Conservation (phyloP, 2,329 filamentous ascomycete species). For the Diplodia seriata region DNA sequence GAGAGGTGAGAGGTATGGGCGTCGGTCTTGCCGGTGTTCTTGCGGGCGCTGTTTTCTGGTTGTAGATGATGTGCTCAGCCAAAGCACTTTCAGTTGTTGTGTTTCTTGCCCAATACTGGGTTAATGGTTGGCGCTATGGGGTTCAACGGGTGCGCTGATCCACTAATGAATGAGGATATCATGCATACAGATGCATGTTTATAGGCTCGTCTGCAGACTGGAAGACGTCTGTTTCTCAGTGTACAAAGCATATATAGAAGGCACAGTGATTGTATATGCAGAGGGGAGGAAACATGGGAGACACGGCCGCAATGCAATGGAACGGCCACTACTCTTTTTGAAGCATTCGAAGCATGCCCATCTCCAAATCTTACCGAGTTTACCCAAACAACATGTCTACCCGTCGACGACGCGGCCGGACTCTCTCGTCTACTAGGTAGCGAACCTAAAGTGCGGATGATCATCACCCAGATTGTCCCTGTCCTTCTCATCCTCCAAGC, state of each 20-base stretch:
- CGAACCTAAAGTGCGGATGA: constrained; percentile 59
- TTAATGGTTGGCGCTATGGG: constrained; percentile 15
- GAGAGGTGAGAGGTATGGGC: constrained; percentile 39
- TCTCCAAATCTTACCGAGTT: background rate
- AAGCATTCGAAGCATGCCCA: background rate
- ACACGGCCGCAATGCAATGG: background rate
- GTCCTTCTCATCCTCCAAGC: constrained; percentile 50
- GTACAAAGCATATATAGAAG: constrained; percentile 11
- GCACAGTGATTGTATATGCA: background rate
- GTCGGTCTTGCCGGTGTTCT: constrained; percentile 37
- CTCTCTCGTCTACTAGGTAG: constrained; percentile 35
- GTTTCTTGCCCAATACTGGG: constrained; percentile 56
- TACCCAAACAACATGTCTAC: background rate
- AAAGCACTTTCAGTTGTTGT: constrained; percentile 58
- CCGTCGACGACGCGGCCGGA: too few relatives aligned
- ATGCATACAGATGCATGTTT: constrained; percentile 1
- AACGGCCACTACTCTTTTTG: background rate
- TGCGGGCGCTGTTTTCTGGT: constrained; percentile 40
- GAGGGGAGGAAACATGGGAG: background rate
- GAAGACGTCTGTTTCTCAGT: background rate
- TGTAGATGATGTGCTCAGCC: constrained; percentile 33
- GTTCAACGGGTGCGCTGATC: constrained; percentile 3
- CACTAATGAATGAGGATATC: constrained; percentile 6
- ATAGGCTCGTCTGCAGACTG: background rate
- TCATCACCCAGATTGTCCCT: constrained; percentile 60